These are phyloP conservation scores for Sugiyamaella americana DNA, from an alignment of 805 yeast species.

Conservation along the genomic window DNA sequence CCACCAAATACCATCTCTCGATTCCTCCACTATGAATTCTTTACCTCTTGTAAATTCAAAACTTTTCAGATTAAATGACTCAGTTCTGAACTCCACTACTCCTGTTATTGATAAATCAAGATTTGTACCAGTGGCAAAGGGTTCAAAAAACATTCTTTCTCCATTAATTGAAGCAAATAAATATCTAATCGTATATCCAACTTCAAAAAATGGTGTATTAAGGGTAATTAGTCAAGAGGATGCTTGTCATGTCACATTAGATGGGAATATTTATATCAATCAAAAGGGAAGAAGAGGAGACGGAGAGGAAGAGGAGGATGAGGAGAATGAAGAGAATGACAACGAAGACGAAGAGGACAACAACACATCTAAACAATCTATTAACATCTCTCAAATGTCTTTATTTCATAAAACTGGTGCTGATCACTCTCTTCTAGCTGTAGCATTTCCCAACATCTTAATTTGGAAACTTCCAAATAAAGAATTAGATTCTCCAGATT, in stretches of 20 bases:
- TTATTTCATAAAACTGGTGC: not conserved
- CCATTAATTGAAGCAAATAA: conserved; percentile 16
- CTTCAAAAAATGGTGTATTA: conserved; percentile 19
- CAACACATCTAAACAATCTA: not conserved
- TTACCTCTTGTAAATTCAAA: not conserved
- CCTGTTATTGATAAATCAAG: not conserved
- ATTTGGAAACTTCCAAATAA: conserved; percentile 2
- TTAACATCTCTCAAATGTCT: not conserved
- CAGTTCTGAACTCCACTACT: not conserved
- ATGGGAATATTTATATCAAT: not conserved
- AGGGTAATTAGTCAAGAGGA: conserved; percentile 21
- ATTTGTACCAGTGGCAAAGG: conserved; percentile 19
- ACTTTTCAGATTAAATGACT: not conserved
- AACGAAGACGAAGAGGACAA: not conserved
- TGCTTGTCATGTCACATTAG: conserved; percentile 16
- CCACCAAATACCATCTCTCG: no score
- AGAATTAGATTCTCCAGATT: conserved; percentile 1
- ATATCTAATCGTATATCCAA: conserved; percentile 19
- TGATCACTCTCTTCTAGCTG: conserved; percentile 6
- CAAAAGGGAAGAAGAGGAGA: not conserved
- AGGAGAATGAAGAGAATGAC: not conserved
- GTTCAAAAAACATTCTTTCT: conserved; percentile 9
- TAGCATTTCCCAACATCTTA: conserved; percentile 1
- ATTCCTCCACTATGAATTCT: no score
- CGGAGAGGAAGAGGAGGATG: not conserved